These are phyloP conservation scores for Boletus reticuloceps DNA, from an alignment of 768 basidiomycete species.

Conservation along the genomic window DNA sequence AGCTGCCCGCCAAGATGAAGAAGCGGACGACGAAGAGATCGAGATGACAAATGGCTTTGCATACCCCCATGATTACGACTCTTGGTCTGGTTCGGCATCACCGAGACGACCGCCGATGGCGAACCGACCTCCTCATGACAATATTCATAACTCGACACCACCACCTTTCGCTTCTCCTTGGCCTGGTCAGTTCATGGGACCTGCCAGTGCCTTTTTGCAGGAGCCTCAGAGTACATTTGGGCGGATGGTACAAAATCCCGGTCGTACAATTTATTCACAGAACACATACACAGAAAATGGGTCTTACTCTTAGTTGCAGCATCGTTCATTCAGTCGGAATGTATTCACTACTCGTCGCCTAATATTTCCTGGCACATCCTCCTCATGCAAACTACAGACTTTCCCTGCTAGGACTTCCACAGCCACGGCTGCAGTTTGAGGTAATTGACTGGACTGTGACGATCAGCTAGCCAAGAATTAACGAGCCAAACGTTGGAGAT, in stretches of 20 bases:
- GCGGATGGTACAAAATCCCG: constrained; percentile 45
- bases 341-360: constrained; percentile 21
- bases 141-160: constrained; percentile 16
- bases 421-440: background rate
- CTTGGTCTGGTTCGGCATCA: constrained; percentile 26
- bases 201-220: constrained; percentile 49
- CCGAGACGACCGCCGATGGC: constrained; percentile 17
- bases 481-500: background rate
- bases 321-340: constrained; percentile 12
- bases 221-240: constrained; percentile 42
- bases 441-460: background rate
- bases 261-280: constrained; percentile 65
- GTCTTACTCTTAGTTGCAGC: constrained; percentile 21
- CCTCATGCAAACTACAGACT: background rate
- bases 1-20: constrained; percentile 26
- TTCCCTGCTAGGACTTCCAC: background rate
- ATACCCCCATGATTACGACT: constrained; percentile 17
- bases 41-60: constrained; percentile 24
- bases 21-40: constrained; percentile 23
- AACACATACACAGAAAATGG: constrained; percentile 36
- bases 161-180: constrained; percentile 24
- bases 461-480: background rate
- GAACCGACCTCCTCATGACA: constrained; percentile 21
- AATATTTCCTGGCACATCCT: constrained; percentile 10
- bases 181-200: constrained; percentile 45